Base-by-base conservation (phyloP, 106 monocot species). In the Dendrobium catenatum region DNA sequence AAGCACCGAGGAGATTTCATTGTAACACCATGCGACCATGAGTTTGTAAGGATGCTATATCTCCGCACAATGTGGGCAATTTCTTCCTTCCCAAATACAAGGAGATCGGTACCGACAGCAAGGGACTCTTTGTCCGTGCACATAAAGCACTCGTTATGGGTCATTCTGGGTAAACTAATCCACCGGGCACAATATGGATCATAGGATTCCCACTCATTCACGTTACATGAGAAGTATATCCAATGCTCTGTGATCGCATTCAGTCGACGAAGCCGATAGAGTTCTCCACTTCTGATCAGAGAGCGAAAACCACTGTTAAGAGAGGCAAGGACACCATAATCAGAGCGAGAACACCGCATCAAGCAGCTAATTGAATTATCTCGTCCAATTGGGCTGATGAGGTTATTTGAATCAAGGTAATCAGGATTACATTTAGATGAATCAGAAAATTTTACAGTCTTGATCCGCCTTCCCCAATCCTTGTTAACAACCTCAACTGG, bases 141-240 rank as follows among this genome's bases (percentile, higher is more conserved):
- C 86, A 86, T 85, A 78, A 95, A 95, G 80, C 93, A 93, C 13
- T 91, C 95, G 73, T 86, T 86, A 17, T 80, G 86, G 0, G 91
- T 91, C 87, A 95, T 93, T 78, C 37, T 72, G 18, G 93, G 93
- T 8, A 93, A 48, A 29, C 72, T 80, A 67, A 93, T 86, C 95
- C 95, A 95, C 37, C 91, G 88, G 1, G 77, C 48, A 4, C 85
- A 79, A 24, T 84, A 82, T 6, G 95, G 93, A 55, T 95, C 91
- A 46, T 88, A 93, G 27, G 93, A 88, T 13, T 85, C 91, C 95
- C 95, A 95, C 48, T 91, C 89, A 18, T 81, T 85, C 20, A 89
- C 83, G 59, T 89, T 89, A 81, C 95, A 95, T 0, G 93, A 93
- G 88, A 95, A 93, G 79, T 93, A 95, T 24, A 95, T 88, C 95